Base-by-base conservation (phyloP, 73 alveolate species). In the Breviolum minutum region DNA sequence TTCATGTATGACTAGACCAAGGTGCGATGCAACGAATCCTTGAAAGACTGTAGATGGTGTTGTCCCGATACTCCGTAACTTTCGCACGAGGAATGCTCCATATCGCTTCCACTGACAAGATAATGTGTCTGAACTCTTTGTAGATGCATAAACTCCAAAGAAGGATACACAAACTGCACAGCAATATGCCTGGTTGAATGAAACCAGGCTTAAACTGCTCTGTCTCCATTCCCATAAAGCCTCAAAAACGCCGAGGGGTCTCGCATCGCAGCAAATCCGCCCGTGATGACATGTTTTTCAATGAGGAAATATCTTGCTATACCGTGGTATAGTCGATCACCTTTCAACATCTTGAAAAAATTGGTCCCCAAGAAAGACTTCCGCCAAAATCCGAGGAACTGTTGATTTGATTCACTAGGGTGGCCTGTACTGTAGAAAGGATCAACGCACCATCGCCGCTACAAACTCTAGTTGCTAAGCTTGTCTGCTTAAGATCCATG, bases 401-500 rank as follows among this genome's bases (percentile, higher is more conserved):
- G 66, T 87, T 87, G 95, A 87, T 87, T 32, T 87, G 82, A 10
- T 61, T 22, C 48, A 87, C 95, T 29, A 87, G 54, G n/a, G 95
- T 87, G 0, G 95, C 95, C 82, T 87, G 95, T 14, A 63, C 66
- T 40, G 95, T 87, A n/a, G 95, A 87, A 30, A 87, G 29, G 66
- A 87, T 87, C 95, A 87, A 64, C 40, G 95, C 95, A 8, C 95
- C 95, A 30, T 87, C 95, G 40, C 30, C 95, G 26, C 74, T 32
- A 32, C 95, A 87, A 17, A 87, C 95, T 13, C 95, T 80, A 20
- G 61, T 87, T 32, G 66, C 95, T 63, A 80, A 40, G 54, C 89
- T 80, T 17, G 89, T 80, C 32, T 63, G 82, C 6, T 79, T 81
- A 10, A 87, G 29, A 29, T 87, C 95, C 81, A 83, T 30, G 32